These are phyloP conservation scores for Puccinia triticina DNA, from an alignment of 1,284 basidiomycete species.

Conservation along the genomic window DNA sequence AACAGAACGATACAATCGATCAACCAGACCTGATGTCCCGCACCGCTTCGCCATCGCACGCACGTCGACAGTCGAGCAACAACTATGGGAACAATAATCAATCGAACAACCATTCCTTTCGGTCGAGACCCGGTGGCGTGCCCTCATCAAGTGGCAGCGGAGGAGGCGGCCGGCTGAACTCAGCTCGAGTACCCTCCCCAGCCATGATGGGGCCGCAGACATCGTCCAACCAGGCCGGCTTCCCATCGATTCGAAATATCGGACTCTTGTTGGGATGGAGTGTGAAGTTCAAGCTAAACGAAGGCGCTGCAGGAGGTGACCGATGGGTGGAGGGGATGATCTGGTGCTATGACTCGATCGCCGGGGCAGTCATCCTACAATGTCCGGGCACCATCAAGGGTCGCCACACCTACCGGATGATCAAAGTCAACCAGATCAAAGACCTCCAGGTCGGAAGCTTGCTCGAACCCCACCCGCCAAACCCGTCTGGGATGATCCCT, in stretches of 20 bases:
- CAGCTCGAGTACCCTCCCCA: constrained; percentile 38
- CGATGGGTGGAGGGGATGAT: constrained; percentile 43
- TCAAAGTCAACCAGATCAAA: constrained; percentile 50
- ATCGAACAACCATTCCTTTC: constrained; percentile 47
- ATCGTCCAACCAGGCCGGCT: neutral
- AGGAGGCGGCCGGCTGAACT: constrained; percentile 40
- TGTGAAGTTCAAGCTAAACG: constrained; percentile 48
- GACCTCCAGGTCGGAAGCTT: constrained; percentile 37
- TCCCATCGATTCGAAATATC: constrained; percentile 21
- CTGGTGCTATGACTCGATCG: constrained; percentile 50
- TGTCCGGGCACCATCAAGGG: constrained; percentile 21
- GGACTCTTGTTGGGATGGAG: constrained; percentile 36
- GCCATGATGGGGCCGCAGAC: neutral
- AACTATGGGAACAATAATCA: constrained; percentile 45
- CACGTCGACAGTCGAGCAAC: constrained; percentile 38
- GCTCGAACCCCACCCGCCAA: neutral
- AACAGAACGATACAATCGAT: neutral
- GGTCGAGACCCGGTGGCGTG: constrained; percentile 34
- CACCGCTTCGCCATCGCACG: constrained; percentile 46
- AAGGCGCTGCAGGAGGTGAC: neutral
- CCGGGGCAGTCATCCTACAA: constrained; percentile 40
- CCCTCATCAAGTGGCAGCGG: constrained; percentile 42
- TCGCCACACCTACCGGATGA: constrained; percentile 33
- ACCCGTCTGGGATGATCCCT: neutral
- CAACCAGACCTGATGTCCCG: constrained; percentile 31